Base-by-base conservation (phyloP, 495 filamentous ascomycete genomes). In the Zalerion maritima region DNA sequence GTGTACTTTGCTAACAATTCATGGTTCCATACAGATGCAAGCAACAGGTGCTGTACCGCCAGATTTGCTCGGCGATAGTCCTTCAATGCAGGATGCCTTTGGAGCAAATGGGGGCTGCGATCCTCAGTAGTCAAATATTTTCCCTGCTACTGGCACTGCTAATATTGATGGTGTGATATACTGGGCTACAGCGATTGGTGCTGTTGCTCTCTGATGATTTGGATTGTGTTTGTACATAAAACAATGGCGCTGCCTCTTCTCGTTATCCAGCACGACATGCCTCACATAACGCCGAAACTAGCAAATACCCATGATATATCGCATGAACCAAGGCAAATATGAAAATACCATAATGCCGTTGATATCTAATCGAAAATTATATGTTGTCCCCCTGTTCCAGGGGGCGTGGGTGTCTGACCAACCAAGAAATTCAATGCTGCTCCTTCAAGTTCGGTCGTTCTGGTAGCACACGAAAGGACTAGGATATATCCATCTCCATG, bases 31-130 rank as follows among this genome's bases (percentile, higher is more conserved):
- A 33, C 26, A 55, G 89, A 96, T 97, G 87, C 89, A 96, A 87
- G 74, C 76, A 29, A 75, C 78, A 12, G 89, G 89, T 3, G 83
- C 78, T 22, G 89, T 87, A 5, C 89, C 89, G 2, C 64, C 76
- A 14, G 89, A 94, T 51, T 62, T 97, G 7, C 78, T 97, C 26
- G 79, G 85, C 14, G 83, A 93, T 46, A 82, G 86, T 78, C 67
- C 69, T 23, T 72, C 75, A 34, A 73, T 77, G 2, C 75, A 83
- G 39, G 76, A 82, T 46, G 73, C 69, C 22, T 50, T 85, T 5
- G 67, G 72, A 35, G 58, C 81, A 18, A 78, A 83, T 38, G 65
- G 76, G 28, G 67, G 70, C 6, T 87, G 81, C 57, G 68, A 72
- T 36, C 69, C 71, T 35, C 79, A 85, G 58, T 85, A 54, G 65